Base-by-base conservation (phyloP, 371 early-diverging fungal species). In the Lichtheimia ornata region DNA sequence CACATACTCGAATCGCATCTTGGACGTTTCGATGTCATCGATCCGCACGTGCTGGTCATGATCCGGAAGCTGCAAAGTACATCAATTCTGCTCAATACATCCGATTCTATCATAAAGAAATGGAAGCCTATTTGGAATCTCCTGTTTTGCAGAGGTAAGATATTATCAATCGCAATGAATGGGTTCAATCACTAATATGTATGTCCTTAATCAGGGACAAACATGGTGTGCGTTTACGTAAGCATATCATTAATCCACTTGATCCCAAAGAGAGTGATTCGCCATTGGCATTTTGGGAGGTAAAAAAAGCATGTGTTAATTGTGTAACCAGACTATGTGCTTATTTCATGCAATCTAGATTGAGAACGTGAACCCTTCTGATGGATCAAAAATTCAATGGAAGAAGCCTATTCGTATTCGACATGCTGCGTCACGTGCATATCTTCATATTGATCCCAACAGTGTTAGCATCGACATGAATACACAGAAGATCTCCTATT, bases 21-120 rank as follows among this genome's bases (percentile, higher is more conserved):
- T 80, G 76, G 79, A 74, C 65, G 44, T 71, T 72, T 71, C 72
- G 43, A 35, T 56, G 52, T 11, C 75, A 68, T 67, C 55, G 67
- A 9, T 41, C 61, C 0, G 58, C 67, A 20, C 41, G 25, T 15
- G 25, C 24, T 28, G 56, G 61, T 28, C 67, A 68, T 49, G 64
- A 68, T 40, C 57, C 59, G 13, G 64, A 53, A 17, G 53, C 55
- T 43, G 27, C 68, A n/a, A 71, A 71, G 41, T 72, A 62, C 40
- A 65, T 75, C 15, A 71, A 73, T 18, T 66, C 74, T 0, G 83
- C 81, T 2, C 75, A 77, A 44, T 75, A 70, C 59, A 69, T 85
- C 35, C 68, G 83, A 2, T 69, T 85, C 20, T 85, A 83, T 58
- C 86, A 85, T 54, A 82, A 83, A 56, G 86, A 85, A 58, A 74